These are phyloP conservation scores for Wickerhamiella occidentalis DNA, from an alignment of 805 yeast species.

Conservation along the genomic window DNA sequence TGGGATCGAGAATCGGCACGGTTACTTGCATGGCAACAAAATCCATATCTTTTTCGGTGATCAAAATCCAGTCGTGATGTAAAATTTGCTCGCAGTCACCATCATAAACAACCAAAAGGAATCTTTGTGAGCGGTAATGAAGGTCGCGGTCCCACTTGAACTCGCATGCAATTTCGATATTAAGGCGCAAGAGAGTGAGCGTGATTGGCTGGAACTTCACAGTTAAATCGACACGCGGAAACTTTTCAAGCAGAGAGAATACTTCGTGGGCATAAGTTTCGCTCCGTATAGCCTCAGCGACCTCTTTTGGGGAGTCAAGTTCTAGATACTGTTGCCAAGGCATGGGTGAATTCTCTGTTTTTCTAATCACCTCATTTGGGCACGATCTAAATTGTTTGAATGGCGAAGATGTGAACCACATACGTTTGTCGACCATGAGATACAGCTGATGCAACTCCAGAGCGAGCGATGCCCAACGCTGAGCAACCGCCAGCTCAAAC, in stretches of 20 bases:
- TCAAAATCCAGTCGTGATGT: constrained; percentile 42
- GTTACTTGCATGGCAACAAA: constrained; percentile 31
- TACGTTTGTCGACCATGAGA: constrained; percentile 64
- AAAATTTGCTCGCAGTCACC: constrained; percentile 67
- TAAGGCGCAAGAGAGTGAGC: constrained; percentile 50
- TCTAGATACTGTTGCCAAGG: constrained; percentile 74
- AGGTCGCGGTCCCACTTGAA: constrained; percentile 65
- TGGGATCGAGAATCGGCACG: constrained; percentile 40
- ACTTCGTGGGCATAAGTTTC: constrained; percentile 46
- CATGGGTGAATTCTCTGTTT: constrained; percentile 65
- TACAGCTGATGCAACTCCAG: constrained; percentile 49
- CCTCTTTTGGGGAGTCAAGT: constrained; percentile 54
- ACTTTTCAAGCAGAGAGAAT: constrained; percentile 49
- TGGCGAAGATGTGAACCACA: constrained; percentile 82
- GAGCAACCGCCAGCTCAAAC: constrained; percentile 58
- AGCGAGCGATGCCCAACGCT: constrained; percentile 59
- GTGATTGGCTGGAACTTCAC: constrained; percentile 70
- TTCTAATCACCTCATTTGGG: constrained; percentile 56
- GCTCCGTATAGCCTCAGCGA: constrained; percentile 68
- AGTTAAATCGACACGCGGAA: constrained; percentile 54
- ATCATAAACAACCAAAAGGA: constrained; percentile 66
- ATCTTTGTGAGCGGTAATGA: constrained; percentile 57
- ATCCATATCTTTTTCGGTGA: constrained; percentile 28
- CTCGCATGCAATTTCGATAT: constrained; percentile 37
- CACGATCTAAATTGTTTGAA: constrained; percentile 69